Conservation (phyloP, 371 early-diverging fungal genomes). For the Funneliformis caledonium region DNA sequence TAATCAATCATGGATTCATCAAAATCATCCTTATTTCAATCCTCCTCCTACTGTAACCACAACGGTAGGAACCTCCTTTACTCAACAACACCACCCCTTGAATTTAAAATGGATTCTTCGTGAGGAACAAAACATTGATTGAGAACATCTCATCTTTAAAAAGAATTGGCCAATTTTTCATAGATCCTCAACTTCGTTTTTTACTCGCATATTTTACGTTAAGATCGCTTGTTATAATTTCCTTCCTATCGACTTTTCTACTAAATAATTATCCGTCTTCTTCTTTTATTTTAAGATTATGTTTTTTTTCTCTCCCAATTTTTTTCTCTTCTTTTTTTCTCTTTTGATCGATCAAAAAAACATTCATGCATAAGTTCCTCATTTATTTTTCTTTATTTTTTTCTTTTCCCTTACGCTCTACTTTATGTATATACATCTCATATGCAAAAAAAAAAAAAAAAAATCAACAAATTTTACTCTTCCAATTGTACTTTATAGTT, state of each 20-base stretch:
- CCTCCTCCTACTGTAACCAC: background rate
- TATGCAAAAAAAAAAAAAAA: too few relatives aligned
- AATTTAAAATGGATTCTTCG: background rate
- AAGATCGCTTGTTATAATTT: background rate
- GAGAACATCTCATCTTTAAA: background rate
- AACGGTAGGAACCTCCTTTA: background rate
- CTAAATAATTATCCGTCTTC: background rate
- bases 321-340: background rate
- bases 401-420: too few relatives aligned
- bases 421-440: too few relatives aligned
- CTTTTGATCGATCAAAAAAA: background rate
- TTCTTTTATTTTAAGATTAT: background rate
- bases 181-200: too few relatives aligned
- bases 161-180: background rate
- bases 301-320: background rate
- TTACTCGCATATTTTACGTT: background rate
- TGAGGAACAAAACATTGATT: background rate
- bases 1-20: background rate
- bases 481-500: too few relatives aligned
- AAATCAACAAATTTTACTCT: too few relatives aligned
- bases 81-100: background rate
- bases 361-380: too few relatives aligned
- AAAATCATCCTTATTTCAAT: background rate
- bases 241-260: background rate
- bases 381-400: too few relatives aligned